These are phyloP conservation scores for Diaporthe vaccinii DNA, from an alignment of 2,329 filamentous ascomycete genomes.

Conservation along the genomic window DNA sequence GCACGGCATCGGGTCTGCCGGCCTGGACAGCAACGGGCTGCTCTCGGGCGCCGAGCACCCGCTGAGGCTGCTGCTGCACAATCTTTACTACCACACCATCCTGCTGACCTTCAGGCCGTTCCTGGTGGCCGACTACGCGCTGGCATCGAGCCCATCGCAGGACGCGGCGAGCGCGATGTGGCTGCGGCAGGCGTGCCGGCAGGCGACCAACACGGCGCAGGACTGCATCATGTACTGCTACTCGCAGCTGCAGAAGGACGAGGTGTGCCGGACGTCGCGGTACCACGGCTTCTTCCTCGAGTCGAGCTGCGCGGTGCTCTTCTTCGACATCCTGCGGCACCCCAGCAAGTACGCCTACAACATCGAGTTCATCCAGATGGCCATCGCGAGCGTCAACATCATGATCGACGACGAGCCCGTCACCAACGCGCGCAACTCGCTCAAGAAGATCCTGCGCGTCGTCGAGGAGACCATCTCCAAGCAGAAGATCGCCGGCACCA, in stretches of 20 bases:
- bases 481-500: slow-evolving; percentile 31
- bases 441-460: slow-evolving; percentile 42
- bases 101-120: slow-evolving; percentile 47
- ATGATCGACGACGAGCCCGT: slow-evolving; percentile 45
- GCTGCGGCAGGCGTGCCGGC: slow-evolving; percentile 49
- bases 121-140: slow-evolving; percentile 45
- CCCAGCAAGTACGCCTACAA: slow-evolving; percentile 48
- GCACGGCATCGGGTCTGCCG: slow-evolving; percentile 42
- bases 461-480: slow-evolving; percentile 46
- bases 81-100: slow-evolving; percentile 41
- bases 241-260: slow-evolving; percentile 39
- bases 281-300: slow-evolving; percentile 49
- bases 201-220: slow-evolving; percentile 49
- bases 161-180: slow-evolving; percentile 45
- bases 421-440: slow-evolving; percentile 42
- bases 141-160: slow-evolving; percentile 36
- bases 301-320: slow-evolving; percentile 47
- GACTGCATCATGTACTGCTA: slow-evolving; percentile 46
- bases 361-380: slow-evolving; percentile 48
- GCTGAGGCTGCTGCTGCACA: slow-evolving; percentile 42
- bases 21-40: slow-evolving; percentile 18
- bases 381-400: slow-evolving; percentile 44
- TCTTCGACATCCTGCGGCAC: slow-evolving; percentile 48
- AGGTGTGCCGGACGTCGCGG: slow-evolving; percentile 37
- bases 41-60: slow-evolving; percentile 22